Conservation (phyloP, 1,139 yeast genomes). For the Maudiozyma humilis region DNA sequence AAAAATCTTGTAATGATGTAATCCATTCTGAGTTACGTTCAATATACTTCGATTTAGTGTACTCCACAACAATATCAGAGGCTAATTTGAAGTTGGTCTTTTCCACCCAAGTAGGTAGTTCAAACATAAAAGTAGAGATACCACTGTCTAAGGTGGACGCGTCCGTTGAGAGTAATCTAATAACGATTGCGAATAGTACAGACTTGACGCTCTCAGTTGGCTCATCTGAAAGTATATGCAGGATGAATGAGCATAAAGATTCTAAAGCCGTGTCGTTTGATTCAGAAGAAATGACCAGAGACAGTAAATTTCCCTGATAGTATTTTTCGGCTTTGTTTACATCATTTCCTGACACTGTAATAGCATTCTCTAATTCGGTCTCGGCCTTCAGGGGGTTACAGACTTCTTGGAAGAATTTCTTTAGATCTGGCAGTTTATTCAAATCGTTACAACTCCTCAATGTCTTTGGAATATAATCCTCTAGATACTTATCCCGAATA, state of each 20-base stretch:
- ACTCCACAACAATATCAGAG: conserved; percentile 25
- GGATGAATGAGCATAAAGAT: conserved; percentile 7
- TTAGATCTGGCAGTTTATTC: conserved; percentile 10
- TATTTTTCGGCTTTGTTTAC: not conserved
- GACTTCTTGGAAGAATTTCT: conserved; percentile 7
- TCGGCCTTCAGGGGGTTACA: conserved; percentile 3
- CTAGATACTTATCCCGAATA: conserved; percentile 2
- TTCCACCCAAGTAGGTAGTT: conserved; percentile 31
- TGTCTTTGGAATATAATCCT: conserved; percentile 12
- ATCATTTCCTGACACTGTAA: conserved; percentile 4
- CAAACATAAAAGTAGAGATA: conserved; percentile 29
- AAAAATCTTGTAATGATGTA: conserved; percentile 27
- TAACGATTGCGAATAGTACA: conserved; percentile 25
- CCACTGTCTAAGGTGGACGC: conserved; percentile 13
- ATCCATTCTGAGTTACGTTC: conserved; percentile 19
- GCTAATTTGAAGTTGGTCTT: conserved; percentile 25
- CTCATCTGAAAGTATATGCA: conserved; percentile 18
- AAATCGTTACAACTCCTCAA: conserved; percentile 13
- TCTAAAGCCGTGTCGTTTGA: conserved; percentile 10
- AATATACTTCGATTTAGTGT: conserved; percentile 25
- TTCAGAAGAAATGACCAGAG: conserved; percentile 9
- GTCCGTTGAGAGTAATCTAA: conserved; percentile 24
- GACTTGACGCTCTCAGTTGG: conserved; percentile 18
- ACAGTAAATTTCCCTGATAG: conserved; percentile 11
- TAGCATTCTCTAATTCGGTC: conserved; percentile 8